Base-by-base conservation (phyloP, 441 rosid genomes). In the Brassica balearica region DNA sequence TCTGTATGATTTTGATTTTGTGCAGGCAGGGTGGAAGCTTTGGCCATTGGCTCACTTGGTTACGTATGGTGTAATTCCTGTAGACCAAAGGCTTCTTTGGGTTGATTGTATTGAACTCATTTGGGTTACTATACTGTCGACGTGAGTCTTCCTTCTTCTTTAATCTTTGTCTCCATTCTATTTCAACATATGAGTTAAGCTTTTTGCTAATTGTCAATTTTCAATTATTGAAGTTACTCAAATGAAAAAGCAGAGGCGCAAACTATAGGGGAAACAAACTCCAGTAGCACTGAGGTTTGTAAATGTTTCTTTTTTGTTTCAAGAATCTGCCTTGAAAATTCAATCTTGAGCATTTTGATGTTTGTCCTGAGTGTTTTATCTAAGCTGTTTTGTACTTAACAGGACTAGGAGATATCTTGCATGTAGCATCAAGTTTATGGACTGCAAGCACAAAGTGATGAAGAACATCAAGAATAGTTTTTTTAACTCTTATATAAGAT, bases 101-200 rank as follows among this genome's bases (percentile, higher is more conserved):
- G 98, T 94, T 72, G 98, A 94, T 72, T 92, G 92, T 68, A 85
- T 94, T 53, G 98, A 94, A 85, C 96, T 94, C 74, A 84, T 94
- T 69, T 94, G 97, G 96, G 88, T 87, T 62, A 91, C 96, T 53
- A 89, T 91, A 80, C 87, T 93, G 46, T 95, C 98, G 1, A 93
- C 92, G 96, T 91, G 82, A 78, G 92, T 77, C 74, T 78, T 60
- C 62, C 48, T 65, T 58, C 43, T 27, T 62, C 14, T 23, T 73
- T 27, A 48, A 5, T 19, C 14, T n/a, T 55, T 9, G 62, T 41
- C 1, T 72, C 73, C 77, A 29, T 10, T 65, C 3, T 58, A 3
- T 43, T 25, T 25, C 27, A 25, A 25, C 27, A 25, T 25, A 25
- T 25, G 27, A 25, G 27, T 25, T 25, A 25, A 25, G 27, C 27